These are phyloP conservation scores for Metschnikowia colocasiae DNA, from an alignment of 805 yeast genomes.

Conservation along the genomic window DNA sequence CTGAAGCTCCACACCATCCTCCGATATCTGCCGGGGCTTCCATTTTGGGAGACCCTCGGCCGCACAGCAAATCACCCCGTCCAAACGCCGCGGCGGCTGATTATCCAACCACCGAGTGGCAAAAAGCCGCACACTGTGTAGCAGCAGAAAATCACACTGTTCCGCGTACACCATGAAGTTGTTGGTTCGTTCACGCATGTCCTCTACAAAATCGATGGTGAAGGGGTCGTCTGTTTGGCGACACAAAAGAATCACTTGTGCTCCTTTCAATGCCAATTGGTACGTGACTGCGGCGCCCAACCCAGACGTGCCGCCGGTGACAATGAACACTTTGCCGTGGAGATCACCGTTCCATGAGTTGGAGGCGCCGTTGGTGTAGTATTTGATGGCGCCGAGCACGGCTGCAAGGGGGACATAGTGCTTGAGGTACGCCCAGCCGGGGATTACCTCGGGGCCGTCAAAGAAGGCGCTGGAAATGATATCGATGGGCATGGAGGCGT, in stretches of 20 bases:
- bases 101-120: conserved; percentile 95
- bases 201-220: conserved; percentile 76
- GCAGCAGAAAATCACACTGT: conserved; percentile 71
- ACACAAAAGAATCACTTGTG: conserved; percentile 75
- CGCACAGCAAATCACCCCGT: conserved; percentile 86
- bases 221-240: conserved; percentile 63
- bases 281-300: conserved; percentile 73
- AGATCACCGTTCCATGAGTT: conserved; percentile 92
- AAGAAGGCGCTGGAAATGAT: conserved; percentile 62
- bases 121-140: conserved; percentile 77
- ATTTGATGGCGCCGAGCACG: conserved; percentile 47
- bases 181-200: conserved; percentile 62
- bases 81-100: conserved; percentile 84
- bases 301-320: conserved; percentile 95
- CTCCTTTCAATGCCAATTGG: conserved; percentile 78
- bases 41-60: conserved; percentile 76
- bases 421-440: conserved; percentile 64
- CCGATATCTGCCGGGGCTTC: conserved; percentile 56
- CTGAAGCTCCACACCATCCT: conserved; percentile 85
- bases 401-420: conserved; percentile 52
- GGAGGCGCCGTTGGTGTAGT: conserved; percentile 70
- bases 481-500: conserved; percentile 71
- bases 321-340: conserved; percentile 80
- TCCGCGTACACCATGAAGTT: conserved; percentile 88
- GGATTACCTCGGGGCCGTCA: conserved; percentile 74